Conservation (phyloP, 805 yeast genomes). For the Clavispora carvajalis region DNA sequence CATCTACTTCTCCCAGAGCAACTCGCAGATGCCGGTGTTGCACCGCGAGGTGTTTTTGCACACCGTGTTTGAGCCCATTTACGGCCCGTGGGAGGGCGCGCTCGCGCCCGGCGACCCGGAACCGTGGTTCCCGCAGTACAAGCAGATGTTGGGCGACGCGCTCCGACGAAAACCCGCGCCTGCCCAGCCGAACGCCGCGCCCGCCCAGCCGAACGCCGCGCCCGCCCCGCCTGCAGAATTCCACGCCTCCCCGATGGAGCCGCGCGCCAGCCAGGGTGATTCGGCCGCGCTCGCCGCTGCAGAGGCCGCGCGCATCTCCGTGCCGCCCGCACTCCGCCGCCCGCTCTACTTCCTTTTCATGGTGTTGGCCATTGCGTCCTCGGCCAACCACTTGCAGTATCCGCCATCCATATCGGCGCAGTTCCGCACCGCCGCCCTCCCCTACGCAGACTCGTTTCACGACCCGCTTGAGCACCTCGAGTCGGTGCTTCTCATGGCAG, state of each 20-base stretch:
- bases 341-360: slow-evolving; percentile 70
- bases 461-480: slow-evolving; percentile 71
- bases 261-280: no score
- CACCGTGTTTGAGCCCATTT: slow-evolving; percentile 68
- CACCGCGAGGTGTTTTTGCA: slow-evolving; percentile 75
- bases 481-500: slow-evolving; percentile 60
- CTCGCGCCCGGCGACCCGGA: slow-evolving; percentile 18
- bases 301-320: slow-evolving; percentile 31
- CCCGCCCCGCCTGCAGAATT: slow-evolving; percentile 41
- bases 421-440: slow-evolving; percentile 63
- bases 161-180: slow-evolving; percentile 1
- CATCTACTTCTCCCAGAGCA: slow-evolving; percentile 70
- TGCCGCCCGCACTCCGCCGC: slow-evolving; percentile 45
- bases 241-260: neutral
- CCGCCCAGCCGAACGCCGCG: slow-evolving; percentile 22
- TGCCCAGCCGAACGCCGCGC: no score
- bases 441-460: slow-evolving; percentile 49
- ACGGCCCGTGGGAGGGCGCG: slow-evolving; percentile 57
- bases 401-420: slow-evolving; percentile 62
- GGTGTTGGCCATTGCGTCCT: slow-evolving; percentile 75
- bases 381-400: slow-evolving; percentile 65
- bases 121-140: slow-evolving; percentile 46
- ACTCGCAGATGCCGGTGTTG: slow-evolving; percentile 76
- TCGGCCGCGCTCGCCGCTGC: slow-evolving; percentile 3
- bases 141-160: slow-evolving; percentile 19